These are phyloP conservation scores for Leucogyrophana mollusca DNA, from an alignment of 768 basidiomycete genomes.

Conservation along the genomic window DNA sequence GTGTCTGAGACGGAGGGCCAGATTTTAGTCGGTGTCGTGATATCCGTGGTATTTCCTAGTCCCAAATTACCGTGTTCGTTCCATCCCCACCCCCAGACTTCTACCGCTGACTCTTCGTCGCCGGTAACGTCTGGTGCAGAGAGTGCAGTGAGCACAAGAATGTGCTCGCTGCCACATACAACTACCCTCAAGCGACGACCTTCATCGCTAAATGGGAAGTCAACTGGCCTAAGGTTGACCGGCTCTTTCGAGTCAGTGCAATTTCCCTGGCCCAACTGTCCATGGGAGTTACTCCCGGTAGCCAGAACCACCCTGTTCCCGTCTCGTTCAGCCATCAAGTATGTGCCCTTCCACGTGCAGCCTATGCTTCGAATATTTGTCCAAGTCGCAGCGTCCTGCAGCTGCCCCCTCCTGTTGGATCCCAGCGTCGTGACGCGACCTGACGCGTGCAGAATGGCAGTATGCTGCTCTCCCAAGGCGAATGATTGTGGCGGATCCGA, in stretches of 20 bases:
- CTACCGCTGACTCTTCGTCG: constrained; percentile 22
- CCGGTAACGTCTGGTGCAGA: no score
- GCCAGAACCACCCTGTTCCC: constrained; percentile 35
- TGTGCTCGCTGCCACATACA: constrained; percentile 86
- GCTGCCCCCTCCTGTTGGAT: constrained; percentile 69
- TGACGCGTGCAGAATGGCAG: constrained; percentile 41
- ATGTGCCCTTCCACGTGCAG: constrained; percentile 85
- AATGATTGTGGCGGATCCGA: constrained; percentile 32
- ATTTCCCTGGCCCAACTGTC: constrained; percentile 59
- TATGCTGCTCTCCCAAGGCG: constrained; percentile 54
- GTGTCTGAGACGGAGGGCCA: constrained; percentile 41
- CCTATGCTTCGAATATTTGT: constrained; percentile 34
- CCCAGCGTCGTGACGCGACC: constrained; percentile 57
- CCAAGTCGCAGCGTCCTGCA: constrained; percentile 35
- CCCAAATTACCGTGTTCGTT: constrained; percentile 98
- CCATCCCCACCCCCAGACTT: constrained; percentile 94
- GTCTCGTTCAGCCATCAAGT: constrained; percentile 33
- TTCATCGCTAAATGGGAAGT: constrained; percentile 27
- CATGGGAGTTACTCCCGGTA: constrained; percentile 54
- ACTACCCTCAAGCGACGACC: constrained; percentile 31
- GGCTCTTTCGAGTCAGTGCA: constrained; percentile 1
- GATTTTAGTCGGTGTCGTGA: constrained; percentile 45
- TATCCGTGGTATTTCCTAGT: constrained; percentile 56
- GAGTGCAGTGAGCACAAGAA: constrained; percentile 41
- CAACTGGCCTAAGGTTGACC: constrained; percentile 23